phyloP scores from a whole-genome alignment of 169 alveolate genomes.

The Plasmodium berghei region DNA sequence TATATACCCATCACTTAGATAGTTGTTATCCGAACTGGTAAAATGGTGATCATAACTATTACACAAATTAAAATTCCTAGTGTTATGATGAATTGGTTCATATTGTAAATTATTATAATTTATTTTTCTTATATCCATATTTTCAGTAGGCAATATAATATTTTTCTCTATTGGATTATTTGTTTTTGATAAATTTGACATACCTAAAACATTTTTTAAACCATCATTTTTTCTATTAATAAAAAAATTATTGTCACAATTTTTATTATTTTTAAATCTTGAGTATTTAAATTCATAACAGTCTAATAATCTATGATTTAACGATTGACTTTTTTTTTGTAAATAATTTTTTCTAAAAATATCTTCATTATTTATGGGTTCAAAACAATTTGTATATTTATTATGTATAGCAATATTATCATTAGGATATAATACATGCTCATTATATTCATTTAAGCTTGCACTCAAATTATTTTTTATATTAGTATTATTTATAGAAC shows the following conservation, averaged over 20 bases:
- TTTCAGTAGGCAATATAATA: background rate
- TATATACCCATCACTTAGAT: too few relatives aligned
- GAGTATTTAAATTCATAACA: constrained; percentile 16
- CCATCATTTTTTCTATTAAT: background rate
- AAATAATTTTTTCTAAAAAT: background rate
- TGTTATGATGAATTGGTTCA: too few relatives aligned
- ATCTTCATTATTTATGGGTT: background rate
- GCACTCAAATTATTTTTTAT: too few relatives aligned
- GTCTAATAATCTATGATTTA: constrained; percentile 6
- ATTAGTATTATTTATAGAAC: too few relatives aligned
- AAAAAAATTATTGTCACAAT: background rate
- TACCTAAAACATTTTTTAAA: constrained; percentile 8
- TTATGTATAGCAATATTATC: background rate
- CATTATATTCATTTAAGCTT: too few relatives aligned
- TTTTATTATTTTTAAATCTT: constrained; percentile 1
- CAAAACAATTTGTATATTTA: background rate
- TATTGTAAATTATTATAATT: background rate
- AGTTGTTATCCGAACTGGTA: too few relatives aligned
- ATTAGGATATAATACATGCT: too few relatives aligned
- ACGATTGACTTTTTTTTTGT: constrained; percentile 8
- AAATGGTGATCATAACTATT: too few relatives aligned
- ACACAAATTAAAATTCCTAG: too few relatives aligned
- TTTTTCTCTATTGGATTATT: too few relatives aligned
- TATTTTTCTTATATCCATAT: background rate
- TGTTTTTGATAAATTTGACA: background rate